Base-by-base conservation (phyloP, 371 early-diverging fungal species). In the Mucor plumbeus region DNA sequence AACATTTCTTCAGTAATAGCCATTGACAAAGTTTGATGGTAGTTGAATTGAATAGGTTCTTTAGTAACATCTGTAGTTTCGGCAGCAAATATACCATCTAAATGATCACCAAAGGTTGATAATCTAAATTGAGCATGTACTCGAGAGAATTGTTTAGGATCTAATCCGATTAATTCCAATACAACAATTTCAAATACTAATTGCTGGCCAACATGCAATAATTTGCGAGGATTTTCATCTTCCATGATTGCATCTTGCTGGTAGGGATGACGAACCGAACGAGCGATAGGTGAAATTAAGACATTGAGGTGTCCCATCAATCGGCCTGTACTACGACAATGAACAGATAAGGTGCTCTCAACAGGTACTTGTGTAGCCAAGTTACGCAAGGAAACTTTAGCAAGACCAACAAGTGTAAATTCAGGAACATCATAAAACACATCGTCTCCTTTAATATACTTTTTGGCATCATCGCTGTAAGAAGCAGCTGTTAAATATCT, bases 121-220 rank as follows among this genome's bases (percentile, higher is more conserved):
- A 90, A 60, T 61, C 91, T 85, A 73, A 94, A 90, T 56, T 94
- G 94, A 47, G 89, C 91, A 72, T 95, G 95, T 8, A 93, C 87
- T 54, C 88, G 87, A 14, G 89, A 87, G 69, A 85, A 90, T 44
- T 88, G 83, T 9, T 70, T 61, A 65, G 94, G 94, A 54, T 72
- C 74, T 2, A 96, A 64, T 2, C 93, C 94, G 7, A 70, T 77
- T 6, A 95, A 59, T 34, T 90, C 85, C 19, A 89, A 63, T 5
- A 96, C 68, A 7, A 86, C 83, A 11, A 95, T 82, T 63, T 95
- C 94, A 71, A 95, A 91, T 7, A 90, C 75, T 10, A 94, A 74
- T 31, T 83, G 82, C 17, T 86, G 85, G 10, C 91, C 88, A 10
- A 81, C 78, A 14, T 73, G 66, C 3, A 81, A 40, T 33, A 68